Conservation (phyloP, 2,329 filamentous ascomycete species). For the Cryphonectria japonica region DNA sequence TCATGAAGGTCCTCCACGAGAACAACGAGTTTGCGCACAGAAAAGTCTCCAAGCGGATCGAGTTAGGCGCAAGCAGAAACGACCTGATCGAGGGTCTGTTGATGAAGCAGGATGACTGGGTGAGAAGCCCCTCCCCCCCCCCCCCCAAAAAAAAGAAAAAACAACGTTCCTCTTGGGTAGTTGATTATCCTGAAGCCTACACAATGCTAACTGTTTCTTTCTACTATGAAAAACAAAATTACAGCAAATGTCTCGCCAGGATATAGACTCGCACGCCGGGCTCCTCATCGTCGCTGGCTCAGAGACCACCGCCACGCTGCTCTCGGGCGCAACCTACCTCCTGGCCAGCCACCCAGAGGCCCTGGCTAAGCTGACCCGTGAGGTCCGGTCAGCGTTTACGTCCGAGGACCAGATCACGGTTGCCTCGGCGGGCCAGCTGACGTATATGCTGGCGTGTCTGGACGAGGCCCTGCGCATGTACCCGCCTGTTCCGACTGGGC, state of each 20-base stretch:
- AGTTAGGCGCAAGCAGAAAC: constrained; percentile 23
- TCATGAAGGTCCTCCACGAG: not conserved
- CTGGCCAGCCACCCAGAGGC: constrained; percentile 38
- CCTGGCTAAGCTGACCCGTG: constrained; percentile 39
- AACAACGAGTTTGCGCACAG: not conserved
- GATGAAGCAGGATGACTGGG: constrained; percentile 30
- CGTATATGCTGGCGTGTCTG: constrained; percentile 44
- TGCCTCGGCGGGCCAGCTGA: constrained; percentile 34
- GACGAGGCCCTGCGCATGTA: constrained; percentile 47
- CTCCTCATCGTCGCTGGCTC: constrained; percentile 32
- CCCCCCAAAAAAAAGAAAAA: not conserved
- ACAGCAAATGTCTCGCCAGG: constrained; percentile 7
- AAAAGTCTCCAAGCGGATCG: constrained; percentile 29
- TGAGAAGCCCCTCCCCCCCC: not conserved
- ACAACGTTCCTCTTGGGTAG: too few relatives aligned
- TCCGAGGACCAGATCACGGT: constrained; percentile 44
- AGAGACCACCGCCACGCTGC: constrained; percentile 33
- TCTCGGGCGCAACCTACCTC: constrained; percentile 35
- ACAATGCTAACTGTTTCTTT: too few relatives aligned
- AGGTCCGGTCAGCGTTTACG: constrained; percentile 44
- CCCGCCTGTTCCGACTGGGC: constrained; percentile 34
- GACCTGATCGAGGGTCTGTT: constrained; percentile 36
- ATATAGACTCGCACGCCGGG: constrained; percentile 10
- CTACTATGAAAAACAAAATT: too few relatives aligned
- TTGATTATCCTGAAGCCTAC: too few relatives aligned